Conservation (phyloP, 495 filamentous ascomycete species). For the Penicillium coprophilum region DNA sequence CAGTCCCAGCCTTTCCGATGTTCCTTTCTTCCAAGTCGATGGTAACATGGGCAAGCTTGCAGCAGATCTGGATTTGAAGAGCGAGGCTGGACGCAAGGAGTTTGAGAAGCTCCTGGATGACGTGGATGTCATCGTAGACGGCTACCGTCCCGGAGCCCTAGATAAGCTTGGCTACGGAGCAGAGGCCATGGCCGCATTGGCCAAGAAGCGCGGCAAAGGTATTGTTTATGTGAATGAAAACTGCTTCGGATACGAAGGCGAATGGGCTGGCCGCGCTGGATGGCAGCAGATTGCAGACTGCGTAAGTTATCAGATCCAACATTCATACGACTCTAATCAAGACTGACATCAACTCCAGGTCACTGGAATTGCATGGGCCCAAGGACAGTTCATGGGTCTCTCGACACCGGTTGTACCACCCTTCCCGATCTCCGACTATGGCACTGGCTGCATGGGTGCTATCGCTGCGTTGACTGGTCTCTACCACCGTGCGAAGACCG, state of each 20-base stretch:
- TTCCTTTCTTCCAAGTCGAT: conserved; percentile 79
- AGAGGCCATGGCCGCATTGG: conserved; percentile 50
- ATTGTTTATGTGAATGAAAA: conserved; percentile 71
- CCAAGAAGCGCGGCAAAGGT: conserved; percentile 55
- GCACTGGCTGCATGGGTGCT: conserved; percentile 66
- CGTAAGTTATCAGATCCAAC: conserved; percentile 25
- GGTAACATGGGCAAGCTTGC: conserved; percentile 70
- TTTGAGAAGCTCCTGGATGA: conserved; percentile 61
- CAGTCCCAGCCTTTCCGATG: conserved; percentile 64
- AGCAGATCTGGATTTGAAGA: conserved; percentile 59
- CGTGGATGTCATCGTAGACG: conserved; percentile 62
- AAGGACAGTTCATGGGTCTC: conserved; percentile 70
- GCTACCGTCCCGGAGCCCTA: conserved; percentile 68
- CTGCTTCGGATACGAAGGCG: conserved; percentile 63
- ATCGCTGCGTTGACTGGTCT: conserved; percentile 64
- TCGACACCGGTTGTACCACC: conserved; percentile 72
- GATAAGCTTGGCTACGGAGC: conserved; percentile 63
- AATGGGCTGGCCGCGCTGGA: conserved; percentile 52
- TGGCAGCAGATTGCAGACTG: conserved; percentile 58
- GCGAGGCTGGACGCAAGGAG: conserved; percentile 46
- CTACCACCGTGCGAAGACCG: conserved; percentile 57
- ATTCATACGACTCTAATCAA: conserved; percentile 14
- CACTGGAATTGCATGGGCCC: conserved; percentile 69
- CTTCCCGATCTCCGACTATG: conserved; percentile 81
- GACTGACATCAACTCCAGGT: conserved; percentile 42